Percentiles rank a stretch among this genome's conserved stretches.
phyloP scores from a whole-genome alignment of 257 asterid species.

The Scutellaria minor region DNA sequence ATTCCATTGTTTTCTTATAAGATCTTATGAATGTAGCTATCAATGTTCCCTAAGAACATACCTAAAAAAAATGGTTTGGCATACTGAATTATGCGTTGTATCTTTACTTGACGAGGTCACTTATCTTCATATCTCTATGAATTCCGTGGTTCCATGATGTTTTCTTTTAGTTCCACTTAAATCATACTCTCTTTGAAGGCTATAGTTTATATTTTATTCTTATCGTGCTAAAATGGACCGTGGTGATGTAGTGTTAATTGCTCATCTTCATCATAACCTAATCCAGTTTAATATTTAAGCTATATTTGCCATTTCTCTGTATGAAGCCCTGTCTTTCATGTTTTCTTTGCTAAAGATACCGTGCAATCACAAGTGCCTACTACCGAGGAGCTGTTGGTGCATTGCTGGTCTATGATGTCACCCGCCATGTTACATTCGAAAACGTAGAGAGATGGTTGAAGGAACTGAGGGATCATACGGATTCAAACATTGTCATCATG shows the following conservation, averaged over 20 bases:
- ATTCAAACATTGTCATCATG: slow-evolving; percentile 45
- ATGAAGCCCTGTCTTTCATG: not conserved
- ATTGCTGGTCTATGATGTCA: slow-evolving; percentile 46
- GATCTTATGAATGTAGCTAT: not conserved
- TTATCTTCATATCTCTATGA: not conserved
- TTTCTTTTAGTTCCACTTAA: slow-evolving; percentile 1
- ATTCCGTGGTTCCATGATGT: not conserved
- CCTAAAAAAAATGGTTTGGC: not conserved
- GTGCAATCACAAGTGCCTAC: slow-evolving; percentile 54
- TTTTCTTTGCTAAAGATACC: slow-evolving; percentile 40
- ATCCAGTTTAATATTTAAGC: not conserved
- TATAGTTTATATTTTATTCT: not conserved
- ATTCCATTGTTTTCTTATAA: not conserved
- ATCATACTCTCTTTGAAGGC: not conserved
- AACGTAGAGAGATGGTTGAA: slow-evolving; percentile 51
- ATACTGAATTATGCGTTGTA: not conserved
- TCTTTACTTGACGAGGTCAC: not conserved
- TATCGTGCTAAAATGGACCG: not conserved
- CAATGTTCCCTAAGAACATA: not conserved
- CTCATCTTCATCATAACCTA: not conserved
- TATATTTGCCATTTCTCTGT: not conserved
- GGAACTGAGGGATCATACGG: slow-evolving; percentile 49
- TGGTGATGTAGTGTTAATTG: not conserved
- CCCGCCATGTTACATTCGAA: slow-evolving; percentile 48
- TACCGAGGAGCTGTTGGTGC: slow-evolving; percentile 53